Conservation (phyloP, 257 asterid species). For the Nemophila menziesii region DNA sequence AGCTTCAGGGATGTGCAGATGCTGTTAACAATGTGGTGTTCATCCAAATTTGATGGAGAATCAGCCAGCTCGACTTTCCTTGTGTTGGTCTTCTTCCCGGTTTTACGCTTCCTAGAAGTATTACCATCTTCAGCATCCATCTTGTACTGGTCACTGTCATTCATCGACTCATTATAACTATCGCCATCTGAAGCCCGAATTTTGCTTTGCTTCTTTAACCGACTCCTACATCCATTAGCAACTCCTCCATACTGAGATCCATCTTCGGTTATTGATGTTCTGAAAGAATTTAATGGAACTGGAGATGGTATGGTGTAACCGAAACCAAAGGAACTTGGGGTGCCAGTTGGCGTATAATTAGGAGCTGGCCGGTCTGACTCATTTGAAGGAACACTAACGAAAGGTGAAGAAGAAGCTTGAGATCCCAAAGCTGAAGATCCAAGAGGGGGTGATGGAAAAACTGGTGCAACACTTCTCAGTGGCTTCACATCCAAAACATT, state of each 20-base stretch:
- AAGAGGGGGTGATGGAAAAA: slow-evolving; percentile 53
- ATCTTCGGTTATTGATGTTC: slow-evolving; percentile 31
- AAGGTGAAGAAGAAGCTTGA: slow-evolving; percentile 64
- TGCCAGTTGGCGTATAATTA: slow-evolving; percentile 16
- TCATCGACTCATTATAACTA: slow-evolving; percentile 35
- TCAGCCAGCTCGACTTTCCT: slow-evolving; percentile 17
- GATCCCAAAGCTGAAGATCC: slow-evolving; percentile 35
- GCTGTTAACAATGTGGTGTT: slow-evolving; percentile 33
- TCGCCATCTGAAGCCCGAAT: slow-evolving; percentile 25
- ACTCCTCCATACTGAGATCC: slow-evolving; percentile 5
- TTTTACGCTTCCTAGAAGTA: slow-evolving; percentile 29
- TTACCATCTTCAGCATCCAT: slow-evolving; percentile 34
- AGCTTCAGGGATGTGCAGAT: slow-evolving; percentile 41
- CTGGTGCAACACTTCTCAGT: slow-evolving; percentile 60
- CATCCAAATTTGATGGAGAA: slow-evolving; percentile 23
- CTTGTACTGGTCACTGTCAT: slow-evolving; percentile 19
- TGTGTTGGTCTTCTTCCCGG: slow-evolving; percentile 26
- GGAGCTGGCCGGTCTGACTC: slow-evolving; percentile 17
- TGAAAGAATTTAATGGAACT: slow-evolving; percentile 53
- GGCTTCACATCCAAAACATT: slow-evolving; percentile 74
- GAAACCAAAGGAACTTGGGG: slow-evolving; percentile 21
- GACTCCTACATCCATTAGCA: slow-evolving; percentile 39
- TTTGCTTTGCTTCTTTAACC: slow-evolving; percentile 24
- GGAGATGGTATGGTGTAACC: slow-evolving; percentile 44
- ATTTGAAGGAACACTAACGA: slow-evolving; percentile 61